Evolutionary conservation across 768 basidiomycete genomes (phyloP), one percentile per base, ranked within the genome.

Genomic region (Tephrocybe sp.): DNA sequence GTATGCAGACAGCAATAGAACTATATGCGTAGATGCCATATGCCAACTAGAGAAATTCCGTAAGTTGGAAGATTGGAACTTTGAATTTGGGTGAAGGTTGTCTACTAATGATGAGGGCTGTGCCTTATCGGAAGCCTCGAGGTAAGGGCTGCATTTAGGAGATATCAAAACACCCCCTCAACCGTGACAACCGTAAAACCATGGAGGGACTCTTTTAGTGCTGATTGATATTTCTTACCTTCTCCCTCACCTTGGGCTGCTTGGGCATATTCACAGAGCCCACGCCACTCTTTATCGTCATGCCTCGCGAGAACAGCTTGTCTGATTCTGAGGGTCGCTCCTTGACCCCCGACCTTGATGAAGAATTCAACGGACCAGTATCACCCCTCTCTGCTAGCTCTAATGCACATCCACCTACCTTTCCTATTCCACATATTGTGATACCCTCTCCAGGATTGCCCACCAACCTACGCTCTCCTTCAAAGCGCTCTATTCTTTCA

Each of bases 261-360:
- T n/a, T 13, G 20, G 49, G 32, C 30, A 32, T 12, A 2, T 33
- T n/a, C n/a, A n/a, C n/a, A 47, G 12, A 17, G 30, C 45, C 31
- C 20, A 13, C 16, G 17, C 38, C 59, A 52, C 35, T 57, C 57
- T 38, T 57, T 54, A 49, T 26, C 49, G 55, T 23, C 30, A 84
- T 85, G 84, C 80, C 84, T 40, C 75, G 83, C 49, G 81, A 83
- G 61, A 84, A 85, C 67, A 84, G 83, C 65, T 76, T 84, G 68
- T 75, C 72, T 56, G 84, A 87, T 64, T 81, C 80, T 32, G 83
- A 82, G 26, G 80, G 82, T 19, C 76, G 83, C 22, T 85, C 84
- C 8, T 68, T 86, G 46, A 85, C 84, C 4, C 82, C 84, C n/a
- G 83, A 85, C 64, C 63, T 77, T 16, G 78, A 78, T 43, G 82